A percentile compares a stretch with the other conserved stretches of the same genome.
phyloP scores from a whole-genome alignment of 179 eudicot genomes.

The Dionaea muscipula region DNA sequence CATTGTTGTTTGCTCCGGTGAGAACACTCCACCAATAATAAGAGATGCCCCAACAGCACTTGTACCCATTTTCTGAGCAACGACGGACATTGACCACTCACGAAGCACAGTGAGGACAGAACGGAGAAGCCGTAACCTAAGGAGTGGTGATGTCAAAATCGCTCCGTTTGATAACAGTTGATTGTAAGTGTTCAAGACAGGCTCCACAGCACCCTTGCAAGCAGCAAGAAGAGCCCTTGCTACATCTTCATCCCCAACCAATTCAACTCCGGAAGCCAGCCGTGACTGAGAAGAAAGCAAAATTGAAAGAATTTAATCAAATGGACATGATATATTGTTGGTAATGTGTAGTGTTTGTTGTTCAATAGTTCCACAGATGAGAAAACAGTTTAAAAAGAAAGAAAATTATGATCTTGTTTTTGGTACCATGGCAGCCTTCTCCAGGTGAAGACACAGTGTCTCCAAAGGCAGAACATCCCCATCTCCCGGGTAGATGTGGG shows the following conservation, averaged over 20 bases:
- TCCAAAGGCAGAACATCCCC: slow-evolving; percentile 81
- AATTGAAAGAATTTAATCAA: not conserved
- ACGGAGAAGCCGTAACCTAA: slow-evolving; percentile 72
- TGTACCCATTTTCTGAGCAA: slow-evolving; percentile 72
- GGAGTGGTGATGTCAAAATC: slow-evolving; percentile 58
- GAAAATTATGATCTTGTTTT: not conserved
- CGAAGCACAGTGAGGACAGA: slow-evolving; percentile 72
- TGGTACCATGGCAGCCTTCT: slow-evolving; percentile 88
- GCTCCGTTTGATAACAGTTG: slow-evolving; percentile 73
- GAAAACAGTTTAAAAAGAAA: not conserved
- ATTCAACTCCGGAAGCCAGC: slow-evolving; percentile 51
- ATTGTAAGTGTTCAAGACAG: slow-evolving; percentile 74
- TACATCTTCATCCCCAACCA: slow-evolving; percentile 82
- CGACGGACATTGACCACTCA: slow-evolving; percentile 79
- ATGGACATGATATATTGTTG: not conserved
- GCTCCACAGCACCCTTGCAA: slow-evolving; percentile 87
- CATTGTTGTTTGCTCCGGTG: slow-evolving; percentile 40
- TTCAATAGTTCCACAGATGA: too few relatives aligned
- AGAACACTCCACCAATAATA: slow-evolving; percentile 57
- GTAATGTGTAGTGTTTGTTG: too few relatives aligned
- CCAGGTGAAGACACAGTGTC: slow-evolving; percentile 84
- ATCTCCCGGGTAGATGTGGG: slow-evolving; percentile 83
- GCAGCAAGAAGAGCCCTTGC: slow-evolving; percentile 85
- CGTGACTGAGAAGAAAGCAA: slow-evolving; percentile 45
- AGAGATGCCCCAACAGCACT: slow-evolving; percentile 79